Percentiles rank a stretch among this genome's conserved stretches.
Conservation (phyloP, 495 filamentous ascomycete species). For the Oleoguttula mirabilis region DNA sequence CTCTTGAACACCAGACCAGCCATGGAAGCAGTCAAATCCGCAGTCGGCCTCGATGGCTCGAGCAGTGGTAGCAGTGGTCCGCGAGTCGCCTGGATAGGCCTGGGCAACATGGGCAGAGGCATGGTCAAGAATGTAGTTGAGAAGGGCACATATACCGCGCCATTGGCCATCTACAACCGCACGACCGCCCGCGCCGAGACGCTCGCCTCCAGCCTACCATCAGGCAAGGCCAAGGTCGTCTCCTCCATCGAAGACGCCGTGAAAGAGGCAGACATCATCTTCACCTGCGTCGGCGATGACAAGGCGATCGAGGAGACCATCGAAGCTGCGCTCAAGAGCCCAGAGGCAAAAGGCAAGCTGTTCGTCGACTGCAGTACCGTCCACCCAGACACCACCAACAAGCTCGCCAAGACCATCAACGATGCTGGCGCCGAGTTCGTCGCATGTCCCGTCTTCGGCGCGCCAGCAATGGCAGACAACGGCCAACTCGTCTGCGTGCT, state of each 20-base stretch:
- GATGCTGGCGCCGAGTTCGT: constrained; percentile 59
- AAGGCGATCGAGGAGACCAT: constrained; percentile 50
- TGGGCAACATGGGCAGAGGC: constrained; percentile 89
- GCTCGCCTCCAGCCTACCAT: constrained; percentile 25
- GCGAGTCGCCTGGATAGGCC: constrained; percentile 67
- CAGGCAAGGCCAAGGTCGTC: constrained; percentile 49
- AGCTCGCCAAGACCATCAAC: constrained; percentile 42
- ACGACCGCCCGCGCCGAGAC: constrained; percentile 30
- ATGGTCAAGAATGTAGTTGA: constrained; percentile 74
- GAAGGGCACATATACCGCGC: constrained; percentile 58
- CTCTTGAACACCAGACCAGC: too few species aligned
- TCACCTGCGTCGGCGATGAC: constrained; percentile 76
- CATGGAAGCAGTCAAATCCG: constrained; percentile 1
- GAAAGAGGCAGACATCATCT: constrained; percentile 60
- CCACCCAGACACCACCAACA: constrained; percentile 67
- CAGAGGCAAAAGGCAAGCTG: constrained; percentile 49
- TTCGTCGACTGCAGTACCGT: constrained; percentile 84
- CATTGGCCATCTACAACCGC: constrained; percentile 72
- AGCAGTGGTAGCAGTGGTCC: constrained; percentile 25
- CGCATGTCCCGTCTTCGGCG: constrained; percentile 72
- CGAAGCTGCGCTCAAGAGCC: constrained; percentile 26
- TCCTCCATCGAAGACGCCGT: constrained; percentile 54
- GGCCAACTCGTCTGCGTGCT: constrained; percentile 67
- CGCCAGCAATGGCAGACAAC: constrained; percentile 63
- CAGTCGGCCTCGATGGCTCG: constrained; percentile 3